These are phyloP conservation scores for Vitis hybrid DNA, from an alignment of 177 flowering plant species.

Conservation along the genomic window DNA sequence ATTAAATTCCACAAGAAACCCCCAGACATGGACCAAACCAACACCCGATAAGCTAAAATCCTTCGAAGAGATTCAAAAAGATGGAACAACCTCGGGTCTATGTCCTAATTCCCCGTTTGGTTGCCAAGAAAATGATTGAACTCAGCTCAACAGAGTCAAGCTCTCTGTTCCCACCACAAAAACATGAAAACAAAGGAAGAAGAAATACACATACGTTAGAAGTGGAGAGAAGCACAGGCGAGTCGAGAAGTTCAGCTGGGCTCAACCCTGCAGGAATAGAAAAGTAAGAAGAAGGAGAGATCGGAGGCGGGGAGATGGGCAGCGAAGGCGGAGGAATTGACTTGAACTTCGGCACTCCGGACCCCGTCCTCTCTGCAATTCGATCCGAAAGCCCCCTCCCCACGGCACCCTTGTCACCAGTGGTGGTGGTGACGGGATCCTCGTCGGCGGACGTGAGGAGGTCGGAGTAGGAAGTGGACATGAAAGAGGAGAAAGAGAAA, in stretches of 20 bases:
- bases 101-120: neutral
- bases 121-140: neutral
- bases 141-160: neutral
- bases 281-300: slow-evolving; percentile 55
- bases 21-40: neutral
- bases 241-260: slow-evolving; percentile 60
- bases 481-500: slow-evolving; percentile 40
- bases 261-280: slow-evolving; percentile 56
- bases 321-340: slow-evolving; percentile 51
- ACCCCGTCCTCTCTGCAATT: slow-evolving; percentile 35
- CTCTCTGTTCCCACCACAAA: neutral
- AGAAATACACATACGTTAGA: slow-evolving; percentile 34
- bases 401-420: neutral
- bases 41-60: no score
- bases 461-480: slow-evolving; percentile 45
- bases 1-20: neutral
- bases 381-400: slow-evolving; percentile 33
- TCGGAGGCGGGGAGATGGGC: slow-evolving; percentile 43
- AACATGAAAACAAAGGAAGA: neutral
- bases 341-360: slow-evolving; percentile 57
- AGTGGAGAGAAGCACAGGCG: slow-evolving; percentile 51
- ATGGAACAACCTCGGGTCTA: no score
- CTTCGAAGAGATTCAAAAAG: no score
- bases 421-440: slow-evolving; percentile 1
- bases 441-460: slow-evolving; percentile 37